Percentiles rank a stretch among this genome's conserved stretches.
phyloP scores from a whole-genome alignment of 2,329 filamentous ascomycete species.

The Amphichorda felina region DNA sequence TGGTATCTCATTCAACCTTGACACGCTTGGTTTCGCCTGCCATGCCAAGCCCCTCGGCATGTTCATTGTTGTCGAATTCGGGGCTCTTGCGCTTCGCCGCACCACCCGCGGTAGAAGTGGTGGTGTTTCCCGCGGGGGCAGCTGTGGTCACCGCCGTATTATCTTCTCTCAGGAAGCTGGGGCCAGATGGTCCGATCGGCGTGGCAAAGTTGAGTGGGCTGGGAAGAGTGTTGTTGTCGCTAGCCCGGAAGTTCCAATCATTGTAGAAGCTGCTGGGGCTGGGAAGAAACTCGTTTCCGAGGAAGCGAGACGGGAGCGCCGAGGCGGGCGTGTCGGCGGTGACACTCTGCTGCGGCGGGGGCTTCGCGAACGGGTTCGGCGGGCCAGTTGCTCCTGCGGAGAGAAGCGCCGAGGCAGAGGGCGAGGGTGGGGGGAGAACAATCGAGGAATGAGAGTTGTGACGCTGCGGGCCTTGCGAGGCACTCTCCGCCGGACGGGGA shows the following conservation, averaged over 20 bases:
- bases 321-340: slow-evolving; percentile 67
- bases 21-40: slow-evolving; percentile 39
- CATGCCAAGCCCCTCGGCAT: slow-evolving; percentile 27
- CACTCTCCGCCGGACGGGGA: slow-evolving; percentile 44
- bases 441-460: slow-evolving; percentile 53
- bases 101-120: slow-evolving; percentile 5
- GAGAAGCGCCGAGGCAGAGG: slow-evolving; percentile 72
- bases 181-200: slow-evolving; percentile 52
- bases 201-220: slow-evolving; percentile 91
- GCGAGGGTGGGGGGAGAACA: slow-evolving; percentile 85
- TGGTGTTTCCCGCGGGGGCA: slow-evolving; percentile 8
- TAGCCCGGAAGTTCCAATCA: slow-evolving; percentile 68
- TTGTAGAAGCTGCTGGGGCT: slow-evolving; percentile 89
- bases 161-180: slow-evolving; percentile 52
- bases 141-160: slow-evolving; percentile 7
- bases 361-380: slow-evolving; percentile 89
- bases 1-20: slow-evolving; percentile 32
- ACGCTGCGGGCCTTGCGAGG: slow-evolving; percentile 40
- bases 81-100: slow-evolving; percentile 45
- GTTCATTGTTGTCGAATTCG: slow-evolving; percentile 29
- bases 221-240: slow-evolving; percentile 75
- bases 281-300: slow-evolving; percentile 76
- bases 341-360: slow-evolving; percentile 57
- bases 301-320: slow-evolving; percentile 81
- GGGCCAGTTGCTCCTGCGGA: slow-evolving; percentile 88